Percentiles rank a stretch among this genome's conserved stretches.
These are phyloP conservation scores for Penicillium psychrofluorescens DNA, from an alignment of 495 filamentous ascomycete genomes.

Conservation along the genomic window DNA sequence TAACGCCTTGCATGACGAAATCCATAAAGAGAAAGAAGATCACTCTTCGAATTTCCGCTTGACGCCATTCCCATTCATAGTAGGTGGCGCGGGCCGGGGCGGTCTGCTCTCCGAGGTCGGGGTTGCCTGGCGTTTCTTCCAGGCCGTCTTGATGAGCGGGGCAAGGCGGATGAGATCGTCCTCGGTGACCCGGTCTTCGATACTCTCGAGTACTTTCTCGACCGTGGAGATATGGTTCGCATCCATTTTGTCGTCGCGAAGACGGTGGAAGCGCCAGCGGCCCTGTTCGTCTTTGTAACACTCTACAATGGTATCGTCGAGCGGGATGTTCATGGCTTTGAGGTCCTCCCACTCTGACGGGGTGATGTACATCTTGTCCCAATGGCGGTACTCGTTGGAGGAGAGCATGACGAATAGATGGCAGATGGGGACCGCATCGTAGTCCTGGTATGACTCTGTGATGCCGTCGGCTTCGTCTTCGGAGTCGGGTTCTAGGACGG, in stretches of 20 bases:
- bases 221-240: constrained; percentile 83
- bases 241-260: constrained; percentile 85
- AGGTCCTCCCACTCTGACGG: constrained; percentile 74
- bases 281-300: constrained; percentile 67
- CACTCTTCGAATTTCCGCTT: constrained; percentile 45
- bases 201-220: constrained; percentile 73
- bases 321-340: constrained; percentile 57
- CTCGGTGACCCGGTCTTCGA: constrained; percentile 63
- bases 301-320: constrained; percentile 83
- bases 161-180: constrained; percentile 56
- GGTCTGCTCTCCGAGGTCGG: constrained; percentile 13
- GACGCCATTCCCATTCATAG: constrained; percentile 31
- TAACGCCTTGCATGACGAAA: constrained; percentile 10
- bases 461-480: constrained; percentile 56
- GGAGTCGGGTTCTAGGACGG: constrained; percentile 59
- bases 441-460: constrained; percentile 44
- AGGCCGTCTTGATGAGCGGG: constrained; percentile 61
- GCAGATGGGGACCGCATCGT: constrained; percentile 55
- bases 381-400: constrained; percentile 52
- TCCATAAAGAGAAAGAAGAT: constrained; percentile 8
- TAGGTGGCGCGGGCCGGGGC: constrained; percentile 10
- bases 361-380: constrained; percentile 61
- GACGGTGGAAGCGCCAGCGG: constrained; percentile 77
- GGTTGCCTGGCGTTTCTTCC: constrained; percentile 53
- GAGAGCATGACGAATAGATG: constrained; percentile 50